Evolutionary conservation across 2,329 filamentous ascomycete genomes (phyloP).

Genomic region (Colletotrichum lupini): DNA sequence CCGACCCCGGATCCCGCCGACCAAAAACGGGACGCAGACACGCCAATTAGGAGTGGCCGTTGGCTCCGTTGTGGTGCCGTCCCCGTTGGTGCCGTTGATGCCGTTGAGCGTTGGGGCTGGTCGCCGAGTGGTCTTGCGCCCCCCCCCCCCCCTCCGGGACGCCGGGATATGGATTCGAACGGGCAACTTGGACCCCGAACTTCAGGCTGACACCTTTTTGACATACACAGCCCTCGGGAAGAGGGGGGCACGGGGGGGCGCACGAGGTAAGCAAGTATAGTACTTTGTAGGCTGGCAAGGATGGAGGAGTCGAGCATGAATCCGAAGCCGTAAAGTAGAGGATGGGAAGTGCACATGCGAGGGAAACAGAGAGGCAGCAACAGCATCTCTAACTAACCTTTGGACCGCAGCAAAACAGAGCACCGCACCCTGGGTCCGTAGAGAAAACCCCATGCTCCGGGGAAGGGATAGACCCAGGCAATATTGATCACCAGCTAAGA

Average conservation of each 20-base stretch:
- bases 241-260: neutral
- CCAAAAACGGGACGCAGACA: neutral
- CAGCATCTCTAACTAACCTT: neutral
- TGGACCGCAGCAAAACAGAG: neutral
- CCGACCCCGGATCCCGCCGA: constrained; percentile 23
- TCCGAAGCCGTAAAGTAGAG: neutral
- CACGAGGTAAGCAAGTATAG: neutral
- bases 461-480: constrained; percentile 16
- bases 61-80: constrained; percentile 1
- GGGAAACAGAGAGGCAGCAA: neutral
- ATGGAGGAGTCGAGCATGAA: neutral
- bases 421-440: too few relatives aligned
- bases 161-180: constrained; percentile 14
- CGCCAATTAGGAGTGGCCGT: neutral
- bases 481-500: neutral
- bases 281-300: neutral
- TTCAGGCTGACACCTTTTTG: constrained; percentile 2
- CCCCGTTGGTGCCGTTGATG: constrained; percentile 6
- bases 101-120: neutral
- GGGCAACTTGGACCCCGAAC: constrained; percentile 6
- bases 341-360: constrained; percentile 5
- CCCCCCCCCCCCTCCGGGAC: constrained; percentile 3
- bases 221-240: constrained; percentile 28
- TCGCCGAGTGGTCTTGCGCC: constrained; percentile 13
- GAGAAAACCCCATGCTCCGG: neutral